Evolutionary conservation across 257 asterid genomes (phyloP).

Genomic region (Haberlea rhodopensis): DNA sequence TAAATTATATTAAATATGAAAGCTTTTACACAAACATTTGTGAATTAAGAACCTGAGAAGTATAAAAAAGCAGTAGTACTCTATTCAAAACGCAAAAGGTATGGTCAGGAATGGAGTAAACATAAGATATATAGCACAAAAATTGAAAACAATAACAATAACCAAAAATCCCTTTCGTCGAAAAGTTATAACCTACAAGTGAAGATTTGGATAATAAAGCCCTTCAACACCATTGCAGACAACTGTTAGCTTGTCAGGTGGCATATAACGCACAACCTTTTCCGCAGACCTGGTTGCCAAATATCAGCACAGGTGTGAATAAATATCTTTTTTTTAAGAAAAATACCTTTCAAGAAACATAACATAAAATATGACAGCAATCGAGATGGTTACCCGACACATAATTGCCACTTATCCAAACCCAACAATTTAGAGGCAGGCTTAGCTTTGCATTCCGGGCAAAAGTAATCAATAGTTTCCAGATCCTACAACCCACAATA

Average conservation of each 20-base stretch:
- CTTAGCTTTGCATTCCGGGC: constrained; percentile 79
- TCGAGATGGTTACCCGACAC: constrained; percentile 43
- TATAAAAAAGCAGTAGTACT: background rate
- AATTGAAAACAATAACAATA: background rate
- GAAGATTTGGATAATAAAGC: constrained; percentile 67
- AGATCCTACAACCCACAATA: constrained; percentile 50
- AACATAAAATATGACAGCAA: constrained; percentile 19
- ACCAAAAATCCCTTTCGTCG: background rate
- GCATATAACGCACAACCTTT: constrained; percentile 36
- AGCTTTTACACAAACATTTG: background rate
- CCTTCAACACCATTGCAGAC: constrained; percentile 81
- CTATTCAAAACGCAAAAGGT: background rate
- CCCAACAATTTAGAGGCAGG: constrained; percentile 36
- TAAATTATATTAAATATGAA: no score
- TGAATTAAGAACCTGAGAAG: background rate
- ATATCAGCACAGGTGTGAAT: constrained; percentile 25
- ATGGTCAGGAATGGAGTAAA: constrained; percentile 3
- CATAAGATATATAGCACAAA: background rate
- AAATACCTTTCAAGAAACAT: constrained; percentile 5
- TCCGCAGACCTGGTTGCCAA: constrained; percentile 47
- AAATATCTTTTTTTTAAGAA: constrained; percentile 7
- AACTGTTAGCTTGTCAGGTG: constrained; percentile 61
- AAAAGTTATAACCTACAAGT: constrained; percentile 58
- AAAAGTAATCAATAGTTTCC: constrained; percentile 53
- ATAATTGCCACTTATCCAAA: constrained; percentile 33